Evolutionary conservation across 108 stramenopile genomes (phyloP), one percentile per base, ranked within the genome.

Genomic region (Epithemia pelagica): DNA sequence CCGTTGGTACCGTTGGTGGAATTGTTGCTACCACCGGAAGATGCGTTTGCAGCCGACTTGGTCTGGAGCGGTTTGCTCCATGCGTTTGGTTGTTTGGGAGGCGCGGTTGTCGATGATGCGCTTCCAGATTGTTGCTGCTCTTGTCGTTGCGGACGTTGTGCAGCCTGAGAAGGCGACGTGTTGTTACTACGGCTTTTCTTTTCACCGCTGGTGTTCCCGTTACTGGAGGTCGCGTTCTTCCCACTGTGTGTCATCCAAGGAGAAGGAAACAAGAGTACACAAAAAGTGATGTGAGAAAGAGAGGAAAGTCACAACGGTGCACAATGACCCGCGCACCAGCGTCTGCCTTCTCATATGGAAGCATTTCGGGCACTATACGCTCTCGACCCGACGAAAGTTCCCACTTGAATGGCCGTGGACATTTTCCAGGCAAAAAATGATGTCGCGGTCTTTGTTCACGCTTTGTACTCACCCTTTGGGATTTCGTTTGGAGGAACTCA

Each of bases 51-150:
- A 37, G 24, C 5, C 21, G 28, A 32, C 32, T 63, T 63, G 23
- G 57, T 23, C 21, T 63, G 62, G n/a, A 63, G 37, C 30, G 62
- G 62, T 63, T 63, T 63, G 37, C 62, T 63, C 62, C 62, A 63
- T n/a, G 62, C 62, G 62, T 63, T 63, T 23, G 32, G 32, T 33
- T 51, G 37, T 46, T 46, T 46, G 37, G 37, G 37, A 46, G 37
- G 5, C 5, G 37, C 37, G 5, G 37, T 46, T 46, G 10, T 15
- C 5, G 37, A 5, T 46, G 37, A 15, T 10, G 37, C 10, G 15
- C 10, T 46, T 15, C 15, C n/a, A n/a, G n/a, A 15, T 46, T 46
- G 37, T 15, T 46, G 37, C 15, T 46, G 37, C 5, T 46, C 37
- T 15, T 46, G 37, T 10, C 37, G 37, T 46, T 46, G 37, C 37